A percentile compares a stretch with the other conserved stretches of the same genome.
Conservation (phyloP, 441 rosid genomes). For the Raphanus hybrid region DNA sequence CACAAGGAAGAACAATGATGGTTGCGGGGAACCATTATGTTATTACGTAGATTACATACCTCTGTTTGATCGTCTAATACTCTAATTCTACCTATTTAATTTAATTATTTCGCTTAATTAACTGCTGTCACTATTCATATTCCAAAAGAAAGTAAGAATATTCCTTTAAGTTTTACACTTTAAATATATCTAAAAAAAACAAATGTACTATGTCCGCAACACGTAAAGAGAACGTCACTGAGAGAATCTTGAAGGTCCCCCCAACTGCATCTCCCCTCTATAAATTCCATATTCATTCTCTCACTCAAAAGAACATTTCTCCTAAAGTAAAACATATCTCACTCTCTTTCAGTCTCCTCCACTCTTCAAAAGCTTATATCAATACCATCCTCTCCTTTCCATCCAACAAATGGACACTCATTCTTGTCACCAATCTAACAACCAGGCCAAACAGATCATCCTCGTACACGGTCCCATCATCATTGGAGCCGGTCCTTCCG, state of each 20-base stretch:
- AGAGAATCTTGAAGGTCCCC: constrained; percentile 41
- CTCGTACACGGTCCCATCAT: constrained; percentile 65
- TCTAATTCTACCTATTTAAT: not conserved
- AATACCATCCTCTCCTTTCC: constrained; percentile 4
- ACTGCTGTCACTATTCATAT: not conserved
- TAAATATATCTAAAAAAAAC: constrained; percentile 8
- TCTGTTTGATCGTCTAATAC: not conserved
- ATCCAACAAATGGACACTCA: constrained; percentile 27
- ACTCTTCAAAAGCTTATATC: constrained; percentile 1
- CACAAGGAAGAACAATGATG: constrained; percentile 1
- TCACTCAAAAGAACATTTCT: constrained; percentile 35
- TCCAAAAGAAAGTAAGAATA: constrained; percentile 19
- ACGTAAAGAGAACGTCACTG: constrained; percentile 24
- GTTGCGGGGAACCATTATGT: not conserved
- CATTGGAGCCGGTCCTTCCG: constrained; percentile 98
- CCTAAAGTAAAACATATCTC: constrained; percentile 38
- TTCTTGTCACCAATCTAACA: constrained; percentile 13
- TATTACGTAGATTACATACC: not conserved
- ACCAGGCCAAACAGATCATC: constrained; percentile 31
- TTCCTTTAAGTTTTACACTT: not conserved
- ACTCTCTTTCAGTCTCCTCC: constrained; percentile 28
- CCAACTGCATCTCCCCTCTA: constrained; percentile 25
- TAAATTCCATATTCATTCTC: constrained; percentile 22
- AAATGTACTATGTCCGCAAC: constrained; percentile 21
- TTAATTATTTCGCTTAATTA: not conserved